Percentiles rank a stretch among this genome's conserved stretches.
phyloP scores from a whole-genome alignment of 129 eudicot genomes.

The Cynara cardunculus region DNA sequence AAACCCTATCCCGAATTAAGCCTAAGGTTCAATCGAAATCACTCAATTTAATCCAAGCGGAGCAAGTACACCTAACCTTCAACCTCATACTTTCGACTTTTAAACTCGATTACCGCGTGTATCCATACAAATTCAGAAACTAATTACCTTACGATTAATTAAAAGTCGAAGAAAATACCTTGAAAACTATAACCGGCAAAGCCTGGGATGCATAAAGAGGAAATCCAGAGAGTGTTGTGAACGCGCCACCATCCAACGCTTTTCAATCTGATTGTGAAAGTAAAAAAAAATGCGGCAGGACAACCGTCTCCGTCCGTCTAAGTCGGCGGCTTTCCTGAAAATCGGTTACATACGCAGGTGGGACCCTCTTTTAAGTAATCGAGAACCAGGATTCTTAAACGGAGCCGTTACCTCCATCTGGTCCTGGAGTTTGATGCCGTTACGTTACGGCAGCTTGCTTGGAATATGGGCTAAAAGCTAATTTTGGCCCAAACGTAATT shows the following conservation, averaged over 20 bases:
- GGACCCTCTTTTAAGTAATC: conserved; percentile 9
- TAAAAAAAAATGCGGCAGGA: conserved; percentile 14
- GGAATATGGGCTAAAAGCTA: not conserved
- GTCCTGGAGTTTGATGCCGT: not conserved
- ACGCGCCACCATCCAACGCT: conserved; percentile 16
- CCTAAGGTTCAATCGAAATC: conserved; percentile 8
- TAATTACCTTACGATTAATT: not conserved
- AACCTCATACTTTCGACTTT: not conserved
- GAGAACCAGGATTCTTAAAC: conserved; percentile 10
- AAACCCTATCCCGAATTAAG: conserved; percentile 1
- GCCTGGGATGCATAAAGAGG: not conserved
- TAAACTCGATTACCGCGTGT: not conserved
- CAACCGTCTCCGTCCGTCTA: not conserved
- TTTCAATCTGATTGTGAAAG: conserved; percentile 8
- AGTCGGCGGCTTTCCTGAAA: conserved; percentile 22
- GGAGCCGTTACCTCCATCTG: conserved; percentile 20
- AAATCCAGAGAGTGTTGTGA: conserved; percentile 16
- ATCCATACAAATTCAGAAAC: not conserved
- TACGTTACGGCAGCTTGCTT: not conserved
- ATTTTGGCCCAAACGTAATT: not conserved
- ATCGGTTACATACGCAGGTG: conserved; percentile 23
- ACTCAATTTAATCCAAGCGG: conserved; percentile 17
- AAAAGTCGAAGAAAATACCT: not conserved
- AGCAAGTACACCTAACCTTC: conserved; percentile 31
- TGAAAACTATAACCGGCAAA: not conserved